phyloP scores from a whole-genome alignment of 1,284 basidiomycete genomes.

The Apiotrichum veenhuisii region DNA sequence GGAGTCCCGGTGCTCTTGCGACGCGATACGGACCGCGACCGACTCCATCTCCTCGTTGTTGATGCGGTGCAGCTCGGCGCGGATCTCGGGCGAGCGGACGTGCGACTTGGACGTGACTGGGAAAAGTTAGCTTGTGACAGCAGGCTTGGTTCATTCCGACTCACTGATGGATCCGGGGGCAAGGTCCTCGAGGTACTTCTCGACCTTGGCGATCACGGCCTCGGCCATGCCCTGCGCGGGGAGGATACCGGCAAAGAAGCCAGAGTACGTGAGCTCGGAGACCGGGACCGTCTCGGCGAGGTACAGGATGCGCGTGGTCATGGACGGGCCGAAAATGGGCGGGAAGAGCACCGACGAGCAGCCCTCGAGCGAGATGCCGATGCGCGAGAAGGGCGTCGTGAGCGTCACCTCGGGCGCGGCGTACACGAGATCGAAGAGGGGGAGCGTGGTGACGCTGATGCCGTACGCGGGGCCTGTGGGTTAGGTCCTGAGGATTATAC shows the following conservation, averaged over 20 bases:
- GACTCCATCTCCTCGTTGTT: slow-evolving; percentile 15
- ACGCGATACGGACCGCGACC: slow-evolving; percentile 8
- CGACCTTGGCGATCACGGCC: slow-evolving; percentile 7
- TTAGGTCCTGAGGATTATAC: neutral
- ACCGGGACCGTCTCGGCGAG: slow-evolving; percentile 17
- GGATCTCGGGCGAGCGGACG: slow-evolving; percentile 7
- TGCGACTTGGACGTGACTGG: slow-evolving; percentile 15
- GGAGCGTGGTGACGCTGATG: slow-evolving; percentile 19
- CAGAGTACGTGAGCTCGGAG: slow-evolving; percentile 9
- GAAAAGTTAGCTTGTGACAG: neutral
- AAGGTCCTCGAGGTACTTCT: slow-evolving; percentile 12
- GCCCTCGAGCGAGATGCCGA: slow-evolving; percentile 21
- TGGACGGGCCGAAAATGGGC: slow-evolving; percentile 13
- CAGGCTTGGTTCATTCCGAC: neutral
- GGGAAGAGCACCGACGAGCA: slow-evolving; percentile 15
- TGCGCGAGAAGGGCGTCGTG: slow-evolving; percentile 21
- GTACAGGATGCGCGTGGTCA: slow-evolving; percentile 17
- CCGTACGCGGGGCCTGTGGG: slow-evolving; percentile 18
- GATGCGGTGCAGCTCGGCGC: slow-evolving; percentile 7
- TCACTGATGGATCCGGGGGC: slow-evolving; percentile 10
- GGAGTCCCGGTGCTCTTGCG: slow-evolving; percentile 13
- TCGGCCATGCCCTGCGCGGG: slow-evolving; percentile 8
- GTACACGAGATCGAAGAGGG: slow-evolving; percentile 22
- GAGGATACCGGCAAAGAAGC: slow-evolving; percentile 12
- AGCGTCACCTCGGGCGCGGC: slow-evolving; percentile 12